Base-by-base conservation (phyloP, 768 basidiomycete species). In the Boletus reticulatus region DNA sequence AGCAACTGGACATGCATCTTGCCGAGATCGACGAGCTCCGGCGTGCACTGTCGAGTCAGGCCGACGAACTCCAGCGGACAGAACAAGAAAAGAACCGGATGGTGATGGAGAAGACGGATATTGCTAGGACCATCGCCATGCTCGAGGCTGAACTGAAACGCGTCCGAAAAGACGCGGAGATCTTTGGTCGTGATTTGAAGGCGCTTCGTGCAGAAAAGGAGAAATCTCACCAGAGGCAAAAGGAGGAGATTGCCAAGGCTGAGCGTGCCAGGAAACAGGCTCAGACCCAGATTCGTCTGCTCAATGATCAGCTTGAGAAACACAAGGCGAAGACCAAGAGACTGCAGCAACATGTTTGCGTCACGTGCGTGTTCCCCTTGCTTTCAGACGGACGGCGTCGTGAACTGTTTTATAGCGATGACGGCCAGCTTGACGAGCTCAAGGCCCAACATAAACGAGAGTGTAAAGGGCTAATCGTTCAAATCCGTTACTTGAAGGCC, bases 401-500 rank as follows among this genome's bases (percentile, higher is more conserved):
- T 37, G 10, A 13, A 29, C 14, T 20, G 27, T 22, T 20, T 58
- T 38, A 24, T 53, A 87, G 85, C 19, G 82, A 88, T 56, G 77
- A 80, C 6, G 65, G 62, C 16, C 80, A 85, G 64, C 59, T 92
- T 6, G 75, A 77, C 4, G 73, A 75, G 13, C 64, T 91, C 59
- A 85, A 80, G 60, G 62, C 73, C 3, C 85, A 84, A 69, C 92
- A 94, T 67, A 91, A 89, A 59, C 83, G 84, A 58, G 94, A 98
- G 67, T 89, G 89, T 76, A 94, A 94, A 67, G 92, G 93, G 10
- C 76, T 98, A 19, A 85, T 98, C 47, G 83, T 92, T 9, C 93
- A 97, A 70, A 93, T 97, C 55, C 82, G 80, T 41, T 98, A 97
- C 72, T 78, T 98, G 62, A 96, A 98, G 70, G 88, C 89, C 52